Conservation (phyloP, 2,329 filamentous ascomycete species). For the Fusarium sp. region DNA sequence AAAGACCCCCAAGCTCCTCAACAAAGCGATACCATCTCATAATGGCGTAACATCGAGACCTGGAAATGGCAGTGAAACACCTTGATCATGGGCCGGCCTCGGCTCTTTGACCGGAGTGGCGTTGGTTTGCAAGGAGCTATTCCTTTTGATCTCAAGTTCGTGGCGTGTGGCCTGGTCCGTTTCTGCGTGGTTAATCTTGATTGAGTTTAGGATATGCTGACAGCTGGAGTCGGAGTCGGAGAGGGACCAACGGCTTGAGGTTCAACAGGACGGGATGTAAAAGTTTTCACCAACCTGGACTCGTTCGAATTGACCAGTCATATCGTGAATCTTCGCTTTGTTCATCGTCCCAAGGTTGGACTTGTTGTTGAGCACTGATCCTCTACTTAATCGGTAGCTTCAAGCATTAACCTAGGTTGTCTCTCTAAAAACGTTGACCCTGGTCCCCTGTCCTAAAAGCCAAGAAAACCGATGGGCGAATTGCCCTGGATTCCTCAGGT, state of each 20-base stretch:
- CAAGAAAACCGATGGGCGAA: constrained; percentile 31
- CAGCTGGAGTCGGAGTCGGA: not conserved
- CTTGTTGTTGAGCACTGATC: constrained; percentile 2
- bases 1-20: constrained; percentile 29
- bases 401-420: constrained; percentile 14
- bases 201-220: constrained; percentile 30
- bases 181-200: constrained; percentile 39
- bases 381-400: not conserved
- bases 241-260: not conserved
- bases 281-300: not conserved
- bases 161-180: constrained; percentile 27
- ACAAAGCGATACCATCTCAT: constrained; percentile 30
- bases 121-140: constrained; percentile 20
- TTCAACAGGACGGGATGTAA: not conserved
- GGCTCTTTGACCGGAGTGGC: constrained; percentile 34
- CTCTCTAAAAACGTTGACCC: constrained; percentile 14
- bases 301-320: not conserved
- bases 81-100: constrained; percentile 30
- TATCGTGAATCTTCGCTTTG: not conserved
- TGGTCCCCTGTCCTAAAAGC: constrained; percentile 15
- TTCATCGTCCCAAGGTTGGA: constrained; percentile 6
- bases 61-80: constrained; percentile 39
- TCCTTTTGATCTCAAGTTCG: constrained; percentile 25
- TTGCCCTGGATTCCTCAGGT: constrained; percentile 24
- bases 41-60: constrained; percentile 29